Evolutionary conservation across 805 yeast species (phyloP), one percentile per base, ranked within the genome.

Genomic region (Schwanniomyces pseudopolymorphus): DNA sequence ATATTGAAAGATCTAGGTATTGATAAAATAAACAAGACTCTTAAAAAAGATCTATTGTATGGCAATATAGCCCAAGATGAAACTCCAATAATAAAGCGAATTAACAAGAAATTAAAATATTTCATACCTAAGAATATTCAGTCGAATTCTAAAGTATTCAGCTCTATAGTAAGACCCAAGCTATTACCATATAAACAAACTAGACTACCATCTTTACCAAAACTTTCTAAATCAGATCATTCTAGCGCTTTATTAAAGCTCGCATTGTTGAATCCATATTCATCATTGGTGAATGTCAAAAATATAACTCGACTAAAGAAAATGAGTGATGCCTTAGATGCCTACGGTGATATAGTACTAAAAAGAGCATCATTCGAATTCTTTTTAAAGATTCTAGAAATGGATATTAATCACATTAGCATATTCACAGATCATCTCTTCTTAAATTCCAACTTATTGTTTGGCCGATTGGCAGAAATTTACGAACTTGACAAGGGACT

Each of bases 401-500:
- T 33, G 13, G 35, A 42, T 17, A 21, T 44, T 13, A 46, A 42
- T 28, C 40, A 45, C 25, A 26, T 42, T 16, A 47, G 47, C 14
- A 33, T 39, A 17, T 33, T 39, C 20, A 36, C 44, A 14, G 49
- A 49, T 20, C 47, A 38, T 40, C 35, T 38, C 16, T 45, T 49
- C 21, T 17, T 49, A 16, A 49, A 42, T 26, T 45, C 49, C 1
- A 49, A 49, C 36, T 26, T 28, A 17, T 24, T 49, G 16, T 46
- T 45, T 20, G 47, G 52, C 4, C 43, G 49, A n/a, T 37, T 49
- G 27, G 43, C 52, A 10, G 42, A 45, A 37, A 36, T 43, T 14
- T 45, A 45, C 35, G 42, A 31, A 21, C 39, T 49, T n/a, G 43
- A 49, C 17, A 39, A 40, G 10, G 49, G 46, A 14, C n/a, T 49